A percentile compares a stretch with the other conserved stretches of the same genome.
Conservation (phyloP, 1,284 basidiomycete genomes). For the Rhodotorula sp. region DNA sequence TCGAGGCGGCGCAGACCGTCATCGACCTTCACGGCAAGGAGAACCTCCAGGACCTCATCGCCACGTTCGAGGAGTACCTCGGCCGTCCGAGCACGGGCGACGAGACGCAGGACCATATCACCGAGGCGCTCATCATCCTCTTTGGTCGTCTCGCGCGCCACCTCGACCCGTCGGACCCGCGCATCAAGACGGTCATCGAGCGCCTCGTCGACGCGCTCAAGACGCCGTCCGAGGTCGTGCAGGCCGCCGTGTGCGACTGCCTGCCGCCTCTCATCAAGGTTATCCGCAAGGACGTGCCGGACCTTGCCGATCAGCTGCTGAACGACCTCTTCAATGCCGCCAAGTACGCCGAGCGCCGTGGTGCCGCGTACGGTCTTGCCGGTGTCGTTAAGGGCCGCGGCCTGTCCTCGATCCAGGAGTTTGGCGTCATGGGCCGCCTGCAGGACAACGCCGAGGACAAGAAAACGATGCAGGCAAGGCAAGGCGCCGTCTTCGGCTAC, state of each 20-base stretch:
- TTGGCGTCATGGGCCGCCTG: constrained; percentile 73
- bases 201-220: constrained; percentile 87
- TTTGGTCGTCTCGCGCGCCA: constrained; percentile 92
- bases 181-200: constrained; percentile 81
- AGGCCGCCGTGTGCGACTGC: constrained; percentile 89
- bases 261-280: constrained; percentile 80
- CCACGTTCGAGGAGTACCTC: constrained; percentile 81
- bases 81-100: constrained; percentile 63
- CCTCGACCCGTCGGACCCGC: constrained; percentile 70
- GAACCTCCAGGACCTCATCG: constrained; percentile 73
- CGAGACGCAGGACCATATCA: constrained; percentile 80
- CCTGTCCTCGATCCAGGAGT: constrained; percentile 80
- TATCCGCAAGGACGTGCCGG: constrained; percentile 60
- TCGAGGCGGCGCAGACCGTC: constrained; percentile 76
- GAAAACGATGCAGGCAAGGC: constrained; percentile 78
- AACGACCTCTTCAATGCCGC: constrained; percentile 71
- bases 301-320: constrained; percentile 75
- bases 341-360: constrained; percentile 89
- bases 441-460: constrained; percentile 84
- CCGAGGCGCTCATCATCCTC: constrained; percentile 92
- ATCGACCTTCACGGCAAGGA: constrained; percentile 81
- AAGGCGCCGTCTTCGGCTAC: constrained; percentile 93
- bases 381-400: constrained; percentile 90
- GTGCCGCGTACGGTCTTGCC: constrained; percentile 94
- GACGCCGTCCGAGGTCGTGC: constrained; percentile 94